Percentiles rank a stretch among this genome's conserved stretches.
These are phyloP conservation scores for Citrus mangshanensis DNA, from an alignment of 345 rosid genomes.

Conservation along the genomic window DNA sequence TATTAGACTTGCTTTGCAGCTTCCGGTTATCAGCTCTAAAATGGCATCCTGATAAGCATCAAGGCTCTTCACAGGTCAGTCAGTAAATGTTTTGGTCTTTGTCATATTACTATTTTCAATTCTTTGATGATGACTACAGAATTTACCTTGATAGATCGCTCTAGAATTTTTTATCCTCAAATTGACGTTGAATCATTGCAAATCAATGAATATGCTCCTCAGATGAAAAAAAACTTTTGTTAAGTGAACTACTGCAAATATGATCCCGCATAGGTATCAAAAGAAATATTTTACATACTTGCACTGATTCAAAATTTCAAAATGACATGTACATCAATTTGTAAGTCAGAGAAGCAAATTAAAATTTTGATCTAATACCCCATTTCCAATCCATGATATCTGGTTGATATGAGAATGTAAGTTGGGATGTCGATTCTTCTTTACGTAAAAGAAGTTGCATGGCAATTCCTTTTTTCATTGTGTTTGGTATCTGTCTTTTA, in stretches of 20 bases:
- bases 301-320: background rate
- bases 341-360: background rate
- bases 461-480: background rate
- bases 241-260: background rate
- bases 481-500: background rate
- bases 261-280: background rate
- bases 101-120: background rate
- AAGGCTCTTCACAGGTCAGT: conserved; percentile 66
- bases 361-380: background rate
- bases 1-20: conserved; percentile 37
- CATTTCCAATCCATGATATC: background rate
- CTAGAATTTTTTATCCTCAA: background rate
- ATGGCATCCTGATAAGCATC: conserved; percentile 97
- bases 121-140: too few relatives aligned
- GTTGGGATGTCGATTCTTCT: background rate
- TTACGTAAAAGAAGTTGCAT: background rate
- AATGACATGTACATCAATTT: background rate
- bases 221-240: background rate
- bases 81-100: background rate
- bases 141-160: background rate
- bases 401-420: background rate
- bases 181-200: background rate
- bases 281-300: too few relatives aligned
- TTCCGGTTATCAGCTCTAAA: conserved; percentile 69
- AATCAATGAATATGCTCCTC: background rate